Conservation (phyloP, 2,329 filamentous ascomycete species). For the Ceratocystis eucalypticola region DNA sequence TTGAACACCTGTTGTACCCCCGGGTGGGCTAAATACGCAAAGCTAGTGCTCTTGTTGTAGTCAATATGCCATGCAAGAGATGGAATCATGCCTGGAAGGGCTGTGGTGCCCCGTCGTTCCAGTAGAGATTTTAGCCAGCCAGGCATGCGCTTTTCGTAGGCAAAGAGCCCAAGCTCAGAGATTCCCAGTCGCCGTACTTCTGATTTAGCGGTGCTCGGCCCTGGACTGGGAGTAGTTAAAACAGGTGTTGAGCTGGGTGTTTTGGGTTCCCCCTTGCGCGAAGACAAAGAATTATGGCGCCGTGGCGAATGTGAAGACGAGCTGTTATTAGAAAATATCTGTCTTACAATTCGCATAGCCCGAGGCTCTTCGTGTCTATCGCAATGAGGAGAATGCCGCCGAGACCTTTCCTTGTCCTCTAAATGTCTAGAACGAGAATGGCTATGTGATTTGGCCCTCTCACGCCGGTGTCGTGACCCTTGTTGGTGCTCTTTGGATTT, state of each 20-base stretch:
- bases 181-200: constrained; percentile 21
- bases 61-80: background rate
- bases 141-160: constrained; percentile 63
- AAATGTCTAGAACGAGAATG: background rate
- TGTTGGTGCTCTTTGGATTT: background rate
- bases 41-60: constrained; percentile 37
- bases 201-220: background rate
- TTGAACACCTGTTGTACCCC: constrained; percentile 70
- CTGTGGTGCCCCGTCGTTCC: constrained; percentile 36
- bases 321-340: background rate
- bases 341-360: constrained; percentile 6
- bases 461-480: background rate
- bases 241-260: background rate
- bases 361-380: constrained; percentile 7
- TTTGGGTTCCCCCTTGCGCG: background rate
- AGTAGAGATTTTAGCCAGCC: constrained; percentile 51
- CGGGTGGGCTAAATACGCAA: constrained; percentile 68
- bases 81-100: background rate
- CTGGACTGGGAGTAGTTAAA: background rate
- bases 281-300: background rate
- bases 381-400: background rate
- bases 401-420: background rate
- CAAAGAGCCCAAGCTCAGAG: constrained; percentile 57
- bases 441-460: background rate
- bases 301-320: background rate